phyloP scores from a whole-genome alignment of 371 early-diverging fungal genomes.

The Lichtheimia hyalospora region DNA sequence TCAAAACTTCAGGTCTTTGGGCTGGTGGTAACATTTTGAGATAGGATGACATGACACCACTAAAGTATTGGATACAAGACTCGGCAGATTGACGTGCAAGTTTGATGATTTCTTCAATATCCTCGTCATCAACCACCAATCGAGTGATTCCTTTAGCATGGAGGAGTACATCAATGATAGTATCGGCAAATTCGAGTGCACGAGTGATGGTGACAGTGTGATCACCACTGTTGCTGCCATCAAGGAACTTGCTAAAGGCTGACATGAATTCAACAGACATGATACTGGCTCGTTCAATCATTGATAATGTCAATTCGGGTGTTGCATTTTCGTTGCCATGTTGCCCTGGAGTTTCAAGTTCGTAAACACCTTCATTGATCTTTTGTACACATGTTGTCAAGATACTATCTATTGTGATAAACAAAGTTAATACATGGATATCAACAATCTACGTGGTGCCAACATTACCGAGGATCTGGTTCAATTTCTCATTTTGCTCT shows the following conservation, averaged over 20 bases:
- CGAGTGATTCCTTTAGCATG: conserved; percentile 91
- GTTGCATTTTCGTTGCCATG: conserved; percentile 89
- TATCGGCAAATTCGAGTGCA: conserved; percentile 81
- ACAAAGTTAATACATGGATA: too few species aligned
- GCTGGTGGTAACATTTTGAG: conserved; percentile 70
- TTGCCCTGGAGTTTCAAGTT: conserved; percentile 77
- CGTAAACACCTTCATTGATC: conserved; percentile 85
- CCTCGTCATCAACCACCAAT: conserved; percentile 78
- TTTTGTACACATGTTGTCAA: conserved; percentile 84
- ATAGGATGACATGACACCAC: conserved; percentile 78
- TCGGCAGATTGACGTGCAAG: conserved; percentile 70
- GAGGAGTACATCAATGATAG: conserved; percentile 77
- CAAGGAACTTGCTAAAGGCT: conserved; percentile 72
- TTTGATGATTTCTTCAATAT: conserved; percentile 72
- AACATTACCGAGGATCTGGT: conserved; percentile 74
- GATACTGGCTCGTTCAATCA: conserved; percentile 85
- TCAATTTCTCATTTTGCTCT: conserved; percentile 72
- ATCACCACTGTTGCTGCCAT: conserved; percentile 73
- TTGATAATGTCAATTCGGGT: conserved; percentile 87
- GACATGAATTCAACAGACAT: conserved; percentile 79
- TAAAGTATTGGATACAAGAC: conserved; percentile 75
- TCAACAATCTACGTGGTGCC: neutral
- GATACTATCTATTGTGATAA: conserved; percentile 67
- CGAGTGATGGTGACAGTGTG: conserved; percentile 85
- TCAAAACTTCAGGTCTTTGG: conserved; percentile 72